phyloP scores from a whole-genome alignment of 768 basidiomycete species.

The Dioszegia aurantiaca region DNA sequence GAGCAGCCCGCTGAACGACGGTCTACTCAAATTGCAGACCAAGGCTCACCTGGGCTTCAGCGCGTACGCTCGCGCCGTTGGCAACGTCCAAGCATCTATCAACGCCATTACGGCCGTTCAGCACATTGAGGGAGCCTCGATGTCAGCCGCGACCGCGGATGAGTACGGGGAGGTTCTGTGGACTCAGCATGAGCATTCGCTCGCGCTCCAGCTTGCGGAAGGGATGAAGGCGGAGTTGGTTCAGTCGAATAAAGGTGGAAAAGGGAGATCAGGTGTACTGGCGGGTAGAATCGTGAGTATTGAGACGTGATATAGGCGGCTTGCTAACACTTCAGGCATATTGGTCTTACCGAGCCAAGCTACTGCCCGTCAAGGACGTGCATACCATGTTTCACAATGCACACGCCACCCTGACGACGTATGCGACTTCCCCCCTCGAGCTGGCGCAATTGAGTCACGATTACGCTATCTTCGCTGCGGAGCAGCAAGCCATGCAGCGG shows the following conservation, averaged over 20 bases:
- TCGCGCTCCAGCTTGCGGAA: constrained; percentile 61
- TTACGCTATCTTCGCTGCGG: constrained; percentile 85
- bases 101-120: constrained; percentile 80
- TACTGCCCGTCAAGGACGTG: constrained; percentile 74
- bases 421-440: constrained; percentile 5
- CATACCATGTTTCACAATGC: constrained; percentile 68
- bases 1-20: constrained; percentile 58
- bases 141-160: constrained; percentile 61
- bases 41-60: constrained; percentile 67
- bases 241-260: background rate
- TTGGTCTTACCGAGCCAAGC: constrained; percentile 83
- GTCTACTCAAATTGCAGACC: constrained; percentile 64
- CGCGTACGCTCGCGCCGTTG: constrained; percentile 67
- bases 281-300: constrained; percentile 23
- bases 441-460: constrained; percentile 51
- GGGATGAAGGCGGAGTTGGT: constrained; percentile 19
- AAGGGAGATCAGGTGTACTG: constrained; percentile 22
- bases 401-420: constrained; percentile 48
- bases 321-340: constrained; percentile 62
- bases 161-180: constrained; percentile 90
- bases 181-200: constrained; percentile 76
- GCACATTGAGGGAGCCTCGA: constrained; percentile 56
- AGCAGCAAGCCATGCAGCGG: constrained; percentile 70
- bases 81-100: constrained; percentile 74
- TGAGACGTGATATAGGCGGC: background rate